These are phyloP conservation scores for Athelia psychrophila DNA, from an alignment of 1,284 basidiomycete species.

Conservation along the genomic window DNA sequence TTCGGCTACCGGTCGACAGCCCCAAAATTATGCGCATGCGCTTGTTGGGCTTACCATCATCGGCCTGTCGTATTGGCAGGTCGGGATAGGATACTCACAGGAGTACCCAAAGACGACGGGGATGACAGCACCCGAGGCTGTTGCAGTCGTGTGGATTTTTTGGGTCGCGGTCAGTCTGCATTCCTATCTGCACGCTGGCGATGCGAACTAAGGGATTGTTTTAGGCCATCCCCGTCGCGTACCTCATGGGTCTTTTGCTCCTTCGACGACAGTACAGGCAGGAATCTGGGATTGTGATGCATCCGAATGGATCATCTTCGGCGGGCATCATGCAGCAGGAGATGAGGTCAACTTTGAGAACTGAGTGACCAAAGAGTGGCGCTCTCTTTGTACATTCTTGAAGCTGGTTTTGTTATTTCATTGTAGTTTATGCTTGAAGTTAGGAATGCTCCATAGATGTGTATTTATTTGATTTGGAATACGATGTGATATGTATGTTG, in stretches of 20 bases:
- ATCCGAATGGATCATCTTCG: too few relatives aligned
- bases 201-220: not conserved
- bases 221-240: constrained; percentile 44
- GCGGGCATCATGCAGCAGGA: too few relatives aligned
- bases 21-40: constrained; percentile 60
- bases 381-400: too few relatives aligned
- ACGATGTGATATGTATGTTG: too few relatives aligned
- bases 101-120: constrained; percentile 38
- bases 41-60: constrained; percentile 50
- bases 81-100: constrained; percentile 40
- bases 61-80: constrained; percentile 49
- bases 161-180: constrained; percentile 48
- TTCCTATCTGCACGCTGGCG: not conserved
- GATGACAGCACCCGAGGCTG: too few relatives aligned
- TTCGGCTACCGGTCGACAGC: constrained; percentile 32
- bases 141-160: constrained; percentile 9
- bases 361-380: too few relatives aligned
- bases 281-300: constrained; percentile 21
- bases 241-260: constrained; percentile 42
- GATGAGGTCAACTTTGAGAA: too few relatives aligned
- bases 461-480: too few relatives aligned
- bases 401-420: too few relatives aligned
- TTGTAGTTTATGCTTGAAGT: too few relatives aligned
- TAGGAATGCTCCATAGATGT: too few relatives aligned
- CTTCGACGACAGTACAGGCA: constrained; percentile 45